Percentiles rank a stretch among this genome's conserved stretches.
phyloP scores from a whole-genome alignment of 441 rosid genomes.

The Capsella rubella region DNA sequence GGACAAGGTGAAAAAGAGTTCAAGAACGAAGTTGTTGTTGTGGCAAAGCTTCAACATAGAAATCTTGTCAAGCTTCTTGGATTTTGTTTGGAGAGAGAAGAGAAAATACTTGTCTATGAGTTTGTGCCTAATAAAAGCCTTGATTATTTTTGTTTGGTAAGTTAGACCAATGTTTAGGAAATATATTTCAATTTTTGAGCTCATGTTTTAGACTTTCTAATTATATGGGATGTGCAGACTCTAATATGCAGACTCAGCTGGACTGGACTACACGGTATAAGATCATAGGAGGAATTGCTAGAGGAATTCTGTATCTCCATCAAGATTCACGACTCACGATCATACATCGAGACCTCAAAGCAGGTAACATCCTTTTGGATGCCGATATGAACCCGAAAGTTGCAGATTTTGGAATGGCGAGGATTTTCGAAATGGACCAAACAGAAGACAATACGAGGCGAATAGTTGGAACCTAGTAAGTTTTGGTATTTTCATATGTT shows the following conservation, averaged over 20 bases:
- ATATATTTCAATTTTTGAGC: not conserved
- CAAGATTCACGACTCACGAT: constrained; percentile 53
- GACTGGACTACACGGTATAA: constrained; percentile 51
- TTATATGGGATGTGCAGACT: constrained; percentile 34
- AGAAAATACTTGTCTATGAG: constrained; percentile 63
- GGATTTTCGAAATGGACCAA: constrained; percentile 20
- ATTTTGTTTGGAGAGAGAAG: constrained; percentile 51
- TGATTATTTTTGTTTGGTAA: constrained; percentile 49
- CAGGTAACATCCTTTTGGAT: constrained; percentile 52
- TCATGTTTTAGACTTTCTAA: not conserved
- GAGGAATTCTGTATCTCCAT: constrained; percentile 57
- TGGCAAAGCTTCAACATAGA: constrained; percentile 64
- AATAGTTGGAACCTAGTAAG: constrained; percentile 27
- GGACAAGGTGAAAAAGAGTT: constrained; percentile 61
- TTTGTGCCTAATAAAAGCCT: constrained; percentile 42
- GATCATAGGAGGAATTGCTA: constrained; percentile 52
- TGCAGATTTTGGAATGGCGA: constrained; percentile 55
- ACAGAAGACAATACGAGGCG: constrained; percentile 15
- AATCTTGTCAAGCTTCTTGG: constrained; percentile 60
- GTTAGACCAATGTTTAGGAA: not conserved
- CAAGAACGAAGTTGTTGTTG: constrained; percentile 59
- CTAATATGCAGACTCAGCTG: constrained; percentile 30
- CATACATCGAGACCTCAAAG: constrained; percentile 57
- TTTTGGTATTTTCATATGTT: not conserved
- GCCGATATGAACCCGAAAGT: constrained; percentile 55